Percentiles rank a stretch among this genome's conserved stretches.
phyloP scores from a whole-genome alignment of 805 yeast species.

The Brettanomyces custersianus region DNA sequence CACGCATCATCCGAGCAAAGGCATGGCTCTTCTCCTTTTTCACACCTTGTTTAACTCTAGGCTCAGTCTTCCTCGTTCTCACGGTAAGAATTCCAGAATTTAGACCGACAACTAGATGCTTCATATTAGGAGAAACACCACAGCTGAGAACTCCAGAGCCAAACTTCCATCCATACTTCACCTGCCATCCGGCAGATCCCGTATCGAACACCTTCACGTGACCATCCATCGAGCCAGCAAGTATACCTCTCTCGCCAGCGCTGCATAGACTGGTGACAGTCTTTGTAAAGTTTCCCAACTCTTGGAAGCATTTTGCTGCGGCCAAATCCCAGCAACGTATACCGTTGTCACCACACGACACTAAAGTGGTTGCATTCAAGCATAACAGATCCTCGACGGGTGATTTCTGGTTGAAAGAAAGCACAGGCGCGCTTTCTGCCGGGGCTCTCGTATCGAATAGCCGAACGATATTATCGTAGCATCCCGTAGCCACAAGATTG shows the following conservation, averaged over 20 bases:
- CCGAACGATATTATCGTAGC: conserved; percentile 83
- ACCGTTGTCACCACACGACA: conserved; percentile 71
- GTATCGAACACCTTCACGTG: conserved; percentile 93
- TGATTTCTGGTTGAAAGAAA: conserved; percentile 58
- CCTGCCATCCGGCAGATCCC: conserved; percentile 64
- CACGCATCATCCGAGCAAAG: conserved; percentile 78
- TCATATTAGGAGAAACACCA: conserved; percentile 79
- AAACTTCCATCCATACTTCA: conserved; percentile 94
- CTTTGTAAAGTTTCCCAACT: conserved; percentile 82
- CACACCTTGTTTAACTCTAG: conserved; percentile 40
- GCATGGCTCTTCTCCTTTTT: conserved; percentile 46
- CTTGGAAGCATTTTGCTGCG: conserved; percentile 61
- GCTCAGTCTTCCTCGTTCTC: conserved; percentile 72
- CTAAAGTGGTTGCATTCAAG: conserved; percentile 62
- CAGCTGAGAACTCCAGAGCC: conserved; percentile 88
- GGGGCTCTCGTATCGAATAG: conserved; percentile 69
- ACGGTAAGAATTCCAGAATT: conserved; percentile 84
- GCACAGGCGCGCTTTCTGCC: conserved; percentile 42
- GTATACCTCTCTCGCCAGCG: conserved; percentile 67
- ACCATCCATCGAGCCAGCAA: conserved; percentile 95
- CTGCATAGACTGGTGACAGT: conserved; percentile 79
- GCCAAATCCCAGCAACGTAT: conserved; percentile 90
- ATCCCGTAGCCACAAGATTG: conserved; percentile 82
- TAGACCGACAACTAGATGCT: conserved; percentile 88
- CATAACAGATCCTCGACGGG: conserved; percentile 86